phyloP scores from a whole-genome alignment of 257 asterid species.

The Coffea canephora region DNA sequence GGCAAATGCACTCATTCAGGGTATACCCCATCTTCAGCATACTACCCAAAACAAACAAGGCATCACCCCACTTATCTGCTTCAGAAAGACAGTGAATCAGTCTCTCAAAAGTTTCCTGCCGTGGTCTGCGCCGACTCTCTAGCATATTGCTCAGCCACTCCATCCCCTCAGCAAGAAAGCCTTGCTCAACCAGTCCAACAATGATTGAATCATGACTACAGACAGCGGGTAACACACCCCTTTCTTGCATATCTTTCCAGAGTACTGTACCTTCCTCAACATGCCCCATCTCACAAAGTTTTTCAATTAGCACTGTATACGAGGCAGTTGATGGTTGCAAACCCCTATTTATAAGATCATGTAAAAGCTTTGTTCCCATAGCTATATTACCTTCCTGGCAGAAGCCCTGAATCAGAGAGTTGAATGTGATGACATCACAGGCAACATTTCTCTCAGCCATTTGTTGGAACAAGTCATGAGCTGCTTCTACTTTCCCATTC shows the following conservation, averaged over 20 bases:
- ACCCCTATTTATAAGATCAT: constrained; percentile 45
- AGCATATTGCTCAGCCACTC: constrained; percentile 48
- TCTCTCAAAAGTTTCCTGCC: constrained; percentile 45
- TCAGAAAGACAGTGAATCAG: constrained; percentile 38
- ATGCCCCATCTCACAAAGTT: constrained; percentile 46
- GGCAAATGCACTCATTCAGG: constrained; percentile 27
- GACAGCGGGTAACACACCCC: constrained; percentile 40
- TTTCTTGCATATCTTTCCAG: constrained; percentile 53
- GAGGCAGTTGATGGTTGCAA: constrained; percentile 48
- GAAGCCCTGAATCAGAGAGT: constrained; percentile 53
- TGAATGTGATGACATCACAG: constrained; percentile 44
- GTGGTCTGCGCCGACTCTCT: constrained; percentile 40
- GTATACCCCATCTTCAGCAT: constrained; percentile 54
- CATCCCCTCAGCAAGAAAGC: constrained; percentile 40
- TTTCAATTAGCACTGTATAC: constrained; percentile 34
- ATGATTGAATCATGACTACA: constrained; percentile 39
- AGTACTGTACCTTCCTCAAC: constrained; percentile 50
- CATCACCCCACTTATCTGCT: constrained; percentile 43
- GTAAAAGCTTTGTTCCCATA: constrained; percentile 35
- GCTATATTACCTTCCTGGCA: constrained; percentile 37
- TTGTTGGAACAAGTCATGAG: constrained; percentile 43
- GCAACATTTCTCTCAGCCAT: constrained; percentile 48
- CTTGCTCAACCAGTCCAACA: constrained; percentile 47
- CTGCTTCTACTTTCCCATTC: constrained; percentile 48
- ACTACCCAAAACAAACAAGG: constrained; percentile 37